Base-by-base conservation (phyloP, 2,329 filamentous ascomycete species). In the Curvularia verruculosa region DNA sequence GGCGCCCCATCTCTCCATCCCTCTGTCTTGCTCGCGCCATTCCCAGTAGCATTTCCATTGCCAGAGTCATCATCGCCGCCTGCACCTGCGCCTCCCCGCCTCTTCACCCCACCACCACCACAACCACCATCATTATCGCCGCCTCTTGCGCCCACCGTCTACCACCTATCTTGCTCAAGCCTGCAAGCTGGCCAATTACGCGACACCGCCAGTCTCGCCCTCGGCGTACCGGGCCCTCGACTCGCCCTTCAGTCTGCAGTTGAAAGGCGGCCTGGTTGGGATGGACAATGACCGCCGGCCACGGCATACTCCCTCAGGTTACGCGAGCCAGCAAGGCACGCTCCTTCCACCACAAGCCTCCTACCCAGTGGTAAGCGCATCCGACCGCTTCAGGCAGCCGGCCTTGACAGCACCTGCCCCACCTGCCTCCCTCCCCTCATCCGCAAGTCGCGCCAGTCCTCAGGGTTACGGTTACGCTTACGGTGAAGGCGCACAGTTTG, bases 231-330 rank as follows among this genome's bases (percentile, higher is more conserved):
- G 84, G 82, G 77, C 73, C 70, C 77, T 77, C 75, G 85, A 85
- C 82, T 82, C 84, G 78, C 81, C 81, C 78, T 78, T 82, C 79
- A 81, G 80, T 79, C 80, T 81, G 76, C 80, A 80, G 78, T 75
- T 78, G 72, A 77, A 78, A 75, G 78, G 82, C 77, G 77, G 80
- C 76, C 78, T 80, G 72, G 76, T 81, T 81, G 87, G 86, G 75
- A 95, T 95, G 91, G 91, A 94, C 79, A 86, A 88, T 81, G 85
- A 85, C 78, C 86, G 85, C 75, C 83, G 86, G 73, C 84, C 87
- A 82, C 89, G 89, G 84, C 89, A 89, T 81, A 89, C 90, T 79
- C 82, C 84, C 79, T 83, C 86, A 75, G 81, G 84, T 77, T 88
- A 89, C 79, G 82, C 85, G 60, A 72, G 72, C 74, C 78, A 78